These are phyloP conservation scores for Solanum pinnatisectum DNA, from an alignment of 257 asterid genomes.

Conservation along the genomic window DNA sequence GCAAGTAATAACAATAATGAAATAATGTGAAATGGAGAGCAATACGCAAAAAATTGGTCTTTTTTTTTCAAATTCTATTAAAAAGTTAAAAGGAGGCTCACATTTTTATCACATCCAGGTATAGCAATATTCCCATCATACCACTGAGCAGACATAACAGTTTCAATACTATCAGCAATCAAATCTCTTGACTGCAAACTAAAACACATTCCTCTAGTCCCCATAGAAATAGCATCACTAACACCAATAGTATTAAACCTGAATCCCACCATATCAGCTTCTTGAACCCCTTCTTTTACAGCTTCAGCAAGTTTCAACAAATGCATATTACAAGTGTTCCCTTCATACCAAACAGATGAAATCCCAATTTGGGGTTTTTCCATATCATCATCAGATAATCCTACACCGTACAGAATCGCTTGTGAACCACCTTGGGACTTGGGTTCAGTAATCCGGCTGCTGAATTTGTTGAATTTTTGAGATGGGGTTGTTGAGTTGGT, in stretches of 20 bases:
- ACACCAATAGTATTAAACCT: conserved; percentile 92
- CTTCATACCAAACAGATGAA: conserved; percentile 98
- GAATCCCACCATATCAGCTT: conserved; percentile 91
- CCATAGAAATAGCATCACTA: conserved; percentile 97
- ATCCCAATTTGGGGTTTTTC: conserved; percentile 85
- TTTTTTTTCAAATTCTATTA: neutral
- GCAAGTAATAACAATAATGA: neutral
- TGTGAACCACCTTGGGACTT: conserved; percentile 97
- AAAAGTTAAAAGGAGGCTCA: conserved; percentile 8
- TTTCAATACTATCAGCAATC: conserved; percentile 98
- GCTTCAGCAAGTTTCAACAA: conserved; percentile 79
- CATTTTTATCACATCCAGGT: conserved; percentile 97
- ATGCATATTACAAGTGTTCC: conserved; percentile 98
- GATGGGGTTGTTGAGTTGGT: conserved; percentile 20
- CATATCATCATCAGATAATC: conserved; percentile 85
- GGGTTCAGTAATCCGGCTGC: conserved; percentile 80
- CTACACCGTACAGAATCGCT: conserved; percentile 89
- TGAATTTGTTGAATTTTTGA: conserved; percentile 64
- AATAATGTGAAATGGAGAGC: neutral
- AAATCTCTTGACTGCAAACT: conserved; percentile 96
- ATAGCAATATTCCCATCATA: conserved; percentile 93
- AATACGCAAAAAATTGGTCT: neutral
- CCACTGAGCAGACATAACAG: conserved; percentile 99
- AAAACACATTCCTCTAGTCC: conserved; percentile 96
- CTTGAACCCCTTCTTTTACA: conserved; percentile 77